Evolutionary conservation across 1,284 basidiomycete genomes (phyloP).

Genomic region (Microstroma glucosiphilum): DNA sequence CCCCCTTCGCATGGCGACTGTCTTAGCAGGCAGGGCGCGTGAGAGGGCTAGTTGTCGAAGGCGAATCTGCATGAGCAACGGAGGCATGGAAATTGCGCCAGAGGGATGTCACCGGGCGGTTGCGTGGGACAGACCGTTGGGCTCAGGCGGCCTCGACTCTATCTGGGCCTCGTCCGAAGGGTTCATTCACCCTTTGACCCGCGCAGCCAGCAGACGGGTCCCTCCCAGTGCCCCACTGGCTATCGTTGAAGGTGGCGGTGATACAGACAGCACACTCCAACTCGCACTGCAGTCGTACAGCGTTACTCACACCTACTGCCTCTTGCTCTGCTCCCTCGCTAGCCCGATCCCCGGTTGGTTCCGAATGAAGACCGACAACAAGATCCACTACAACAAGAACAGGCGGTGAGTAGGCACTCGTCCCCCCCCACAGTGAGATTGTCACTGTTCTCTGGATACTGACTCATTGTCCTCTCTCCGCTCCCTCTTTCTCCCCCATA

Average conservation of each 20-base stretch:
- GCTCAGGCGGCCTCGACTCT: too few relatives aligned
- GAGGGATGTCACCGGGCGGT: too few relatives aligned
- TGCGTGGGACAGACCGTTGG: too few relatives aligned
- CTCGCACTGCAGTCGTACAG: neutral
- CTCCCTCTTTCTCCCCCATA: neutral
- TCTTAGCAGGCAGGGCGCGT: too few relatives aligned
- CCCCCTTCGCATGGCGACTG: too few relatives aligned
- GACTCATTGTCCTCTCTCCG: neutral
- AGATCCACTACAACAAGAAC: slow-evolving; percentile 68
- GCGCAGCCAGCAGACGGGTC: neutral
- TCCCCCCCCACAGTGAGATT: neutral
- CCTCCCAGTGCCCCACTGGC: neutral
- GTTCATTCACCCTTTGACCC: neutral
- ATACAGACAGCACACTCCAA: neutral
- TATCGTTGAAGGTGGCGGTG: neutral
- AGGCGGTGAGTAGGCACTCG: slow-evolving; percentile 19
- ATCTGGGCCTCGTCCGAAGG: neutral
- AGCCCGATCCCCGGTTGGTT: slow-evolving; percentile 98
- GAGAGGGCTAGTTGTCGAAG: too few relatives aligned
- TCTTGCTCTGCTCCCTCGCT: neutral
- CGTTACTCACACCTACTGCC: neutral
- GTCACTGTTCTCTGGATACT: neutral
- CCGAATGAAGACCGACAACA: slow-evolving; percentile 90
- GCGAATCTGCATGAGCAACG: too few relatives aligned
- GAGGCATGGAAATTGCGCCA: too few relatives aligned